Conservation (phyloP, 768 basidiomycete genomes). For the Amanita inopinata region DNA sequence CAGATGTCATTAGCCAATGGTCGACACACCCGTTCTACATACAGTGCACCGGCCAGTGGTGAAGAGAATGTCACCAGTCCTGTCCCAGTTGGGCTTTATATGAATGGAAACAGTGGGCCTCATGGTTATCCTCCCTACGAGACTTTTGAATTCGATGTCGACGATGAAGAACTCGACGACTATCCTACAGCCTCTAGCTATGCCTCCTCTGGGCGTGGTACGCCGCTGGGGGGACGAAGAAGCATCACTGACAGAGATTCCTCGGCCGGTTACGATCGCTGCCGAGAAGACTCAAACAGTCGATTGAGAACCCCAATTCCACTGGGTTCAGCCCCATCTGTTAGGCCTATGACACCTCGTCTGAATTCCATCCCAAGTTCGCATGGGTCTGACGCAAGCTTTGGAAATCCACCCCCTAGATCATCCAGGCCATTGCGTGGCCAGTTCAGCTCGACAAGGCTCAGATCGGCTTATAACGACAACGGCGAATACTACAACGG, state of each 20-base stretch:
- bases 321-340: conserved; percentile 16
- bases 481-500: conserved; percentile 24
- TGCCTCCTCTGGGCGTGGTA: conserved; percentile 59
- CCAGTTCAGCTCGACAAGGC: conserved; percentile 61
- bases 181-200: conserved; percentile 41
- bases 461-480: conserved; percentile 44
- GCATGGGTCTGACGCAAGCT: conserved; percentile 35
- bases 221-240: conserved; percentile 55
- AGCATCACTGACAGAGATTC: conserved; percentile 12
- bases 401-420: conserved; percentile 20
- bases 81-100: conserved; percentile 19
- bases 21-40: conserved; percentile 6
- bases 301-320: conserved; percentile 26
- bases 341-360: conserved; percentile 38
- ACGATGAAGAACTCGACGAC: conserved; percentile 71
- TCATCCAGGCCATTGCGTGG: conserved; percentile 37
- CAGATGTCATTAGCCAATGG: conserved; percentile 5
- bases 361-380: conserved; percentile 25
- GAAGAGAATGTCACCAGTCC: conserved; percentile 27
- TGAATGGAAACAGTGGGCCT: conserved; percentile 31
- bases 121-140: conserved; percentile 53
- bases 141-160: conserved; percentile 64
- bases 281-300: no score
- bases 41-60: conserved; percentile 4
- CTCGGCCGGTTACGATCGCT: conserved; percentile 37